These are phyloP conservation scores for Acarospora socialis DNA, from an alignment of 2,329 filamentous ascomycete species.

Conservation along the genomic window DNA sequence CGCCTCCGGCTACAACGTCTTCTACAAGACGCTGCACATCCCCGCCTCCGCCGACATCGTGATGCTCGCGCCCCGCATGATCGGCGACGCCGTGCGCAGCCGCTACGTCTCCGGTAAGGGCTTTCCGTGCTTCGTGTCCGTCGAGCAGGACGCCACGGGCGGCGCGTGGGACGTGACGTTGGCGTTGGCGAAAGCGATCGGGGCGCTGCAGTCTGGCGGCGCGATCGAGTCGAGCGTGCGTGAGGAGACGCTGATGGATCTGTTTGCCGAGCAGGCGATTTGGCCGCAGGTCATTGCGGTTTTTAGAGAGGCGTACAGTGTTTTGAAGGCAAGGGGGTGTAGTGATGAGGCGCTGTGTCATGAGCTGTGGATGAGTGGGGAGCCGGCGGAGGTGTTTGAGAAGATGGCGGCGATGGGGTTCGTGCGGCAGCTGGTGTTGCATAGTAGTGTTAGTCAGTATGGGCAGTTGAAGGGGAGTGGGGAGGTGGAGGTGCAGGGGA, in stretches of 20 bases:
- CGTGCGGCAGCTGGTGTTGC: slow-evolving; percentile 12
- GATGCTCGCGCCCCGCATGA: slow-evolving; percentile 14
- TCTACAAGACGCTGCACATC: slow-evolving; percentile 11
- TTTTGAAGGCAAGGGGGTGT: slow-evolving; percentile 13
- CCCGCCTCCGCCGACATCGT: slow-evolving; percentile 9
- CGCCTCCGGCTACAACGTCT: slow-evolving; percentile 12
- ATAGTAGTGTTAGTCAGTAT: slow-evolving; percentile 15
- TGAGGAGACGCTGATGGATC: slow-evolving; percentile 17
- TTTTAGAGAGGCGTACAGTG: slow-evolving; percentile 14
- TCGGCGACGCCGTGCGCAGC: too few species aligned
- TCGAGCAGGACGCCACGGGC: slow-evolving; percentile 13
- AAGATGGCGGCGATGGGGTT: slow-evolving; percentile 15
- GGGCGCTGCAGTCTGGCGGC: slow-evolving; percentile 12
- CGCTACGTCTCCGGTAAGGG: too few species aligned
- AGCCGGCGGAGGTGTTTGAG: slow-evolving; percentile 15
- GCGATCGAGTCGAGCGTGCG: slow-evolving; percentile 12
- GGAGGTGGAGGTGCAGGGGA: slow-evolving; percentile 21
- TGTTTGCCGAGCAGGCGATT: slow-evolving; percentile 16
- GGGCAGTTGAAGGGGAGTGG: slow-evolving; percentile 18
- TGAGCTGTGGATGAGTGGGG: slow-evolving; percentile 16
- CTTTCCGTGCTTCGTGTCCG: too few species aligned
- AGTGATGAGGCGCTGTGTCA: slow-evolving; percentile 15
- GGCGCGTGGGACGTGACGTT: slow-evolving; percentile 12
- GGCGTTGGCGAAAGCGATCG: slow-evolving; percentile 13
- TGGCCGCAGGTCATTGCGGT: slow-evolving; percentile 15